Base-by-base conservation (phyloP, 1,139 yeast species). In the Scheffersomyces segobiensis region DNA sequence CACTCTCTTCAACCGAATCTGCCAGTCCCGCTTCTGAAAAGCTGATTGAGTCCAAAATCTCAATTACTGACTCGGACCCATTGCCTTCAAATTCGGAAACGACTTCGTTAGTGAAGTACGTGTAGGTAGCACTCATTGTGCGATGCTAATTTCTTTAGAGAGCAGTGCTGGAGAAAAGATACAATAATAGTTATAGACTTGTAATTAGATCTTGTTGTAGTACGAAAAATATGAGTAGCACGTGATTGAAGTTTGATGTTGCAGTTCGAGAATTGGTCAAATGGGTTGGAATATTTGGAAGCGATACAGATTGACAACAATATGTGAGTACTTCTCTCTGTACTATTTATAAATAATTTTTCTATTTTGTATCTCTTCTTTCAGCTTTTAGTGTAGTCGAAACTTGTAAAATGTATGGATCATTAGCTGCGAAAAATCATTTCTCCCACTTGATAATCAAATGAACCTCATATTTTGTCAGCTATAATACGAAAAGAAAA, bases 21-120 rank as follows among this genome's bases (percentile, higher is more conserved):
- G 55, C 46, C 48, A 58, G 61, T 2, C 56, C 57, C 14, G 55
- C 58, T 2, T 56, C 57, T 19, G 59, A 48, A 14, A 46, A 20
- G 12, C 47, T 50, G 17, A 50, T 47, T 8, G 49, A 32, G 19
- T 57, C 67, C 52, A 77, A 64, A 4, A 67, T 60, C 57, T 75
- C 79, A 50, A 75, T 64, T 52, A 77, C 65, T 18, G 64, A 62
- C 55, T 74, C 74, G 49, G 71, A 62, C 1, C 81, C 81, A 3
- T 67, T 57, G 1, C 71, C 72, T 21, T 64, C 64, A 61, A 77
- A 75, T 57, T 74, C 69, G 3, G 58, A 61, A 21, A 76, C 57
- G 24, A 76, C 69, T 21, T 73, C 77, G 18, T 70, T 68, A 49
- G 72, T 73, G 58, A 77, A 64, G 67, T 73, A 76, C 32, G 60